These are phyloP conservation scores for Chlamydomonas sp. DNA, from an alignment of 139 green algal genomes.

Conservation along the genomic window DNA sequence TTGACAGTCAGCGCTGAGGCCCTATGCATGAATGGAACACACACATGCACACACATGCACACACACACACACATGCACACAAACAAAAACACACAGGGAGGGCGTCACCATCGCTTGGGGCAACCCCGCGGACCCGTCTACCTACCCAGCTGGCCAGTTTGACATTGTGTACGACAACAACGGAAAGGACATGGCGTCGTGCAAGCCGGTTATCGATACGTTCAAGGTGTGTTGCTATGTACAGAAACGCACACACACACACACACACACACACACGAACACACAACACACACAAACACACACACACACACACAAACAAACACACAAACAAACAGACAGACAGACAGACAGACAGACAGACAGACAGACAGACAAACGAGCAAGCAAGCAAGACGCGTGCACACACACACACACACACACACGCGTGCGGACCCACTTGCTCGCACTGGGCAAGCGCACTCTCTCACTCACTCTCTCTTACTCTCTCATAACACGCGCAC, in stretches of 20 bases:
- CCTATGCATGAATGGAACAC: not conserved
- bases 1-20: not conserved
- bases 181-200: constrained; percentile 81
- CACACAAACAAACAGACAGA: too few species aligned
- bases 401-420: constrained; percentile 6
- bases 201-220: constrained; percentile 84
- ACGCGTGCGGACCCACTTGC: not conserved
- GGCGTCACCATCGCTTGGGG: constrained; percentile 66
- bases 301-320: too few species aligned
- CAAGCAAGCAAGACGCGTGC: too few species aligned
- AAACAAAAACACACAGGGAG: too few species aligned
- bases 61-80: not conserved
- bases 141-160: constrained; percentile 52
- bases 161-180: constrained; percentile 90
- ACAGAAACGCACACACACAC: too few species aligned
- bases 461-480: too few species aligned
- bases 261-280: too few species aligned
- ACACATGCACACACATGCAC: not conserved
- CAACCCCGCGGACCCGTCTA: constrained; percentile 55
- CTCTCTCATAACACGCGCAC: constrained; percentile 13
- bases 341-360: too few species aligned
- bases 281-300: too few species aligned
- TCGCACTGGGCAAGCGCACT: not conserved
- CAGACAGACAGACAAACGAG: not conserved
- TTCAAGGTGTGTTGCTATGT: constrained; percentile 54